Conservation (phyloP, 2,329 filamentous ascomycete genomes). For the Moelleriella libera region DNA sequence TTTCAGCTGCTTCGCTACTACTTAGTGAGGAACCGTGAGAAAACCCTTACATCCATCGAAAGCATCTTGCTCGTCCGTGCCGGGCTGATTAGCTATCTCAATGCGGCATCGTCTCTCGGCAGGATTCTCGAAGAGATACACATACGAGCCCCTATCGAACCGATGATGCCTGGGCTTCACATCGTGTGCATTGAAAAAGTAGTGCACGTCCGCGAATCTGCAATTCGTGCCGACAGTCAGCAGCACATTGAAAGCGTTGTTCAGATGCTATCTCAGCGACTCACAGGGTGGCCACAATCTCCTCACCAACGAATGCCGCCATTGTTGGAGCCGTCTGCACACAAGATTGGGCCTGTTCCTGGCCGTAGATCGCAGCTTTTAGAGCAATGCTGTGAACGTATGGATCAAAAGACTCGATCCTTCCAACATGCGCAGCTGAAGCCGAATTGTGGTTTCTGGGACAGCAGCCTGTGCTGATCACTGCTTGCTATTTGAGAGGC, state of each 20-base stretch:
- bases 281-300: conserved; percentile 36
- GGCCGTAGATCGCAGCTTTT: background rate
- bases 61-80: conserved; percentile 64
- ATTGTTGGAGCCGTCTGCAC: conserved; percentile 14
- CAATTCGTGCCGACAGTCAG: background rate
- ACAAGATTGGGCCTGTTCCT: background rate
- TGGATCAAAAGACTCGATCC: too few species aligned
- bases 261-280: conserved; percentile 8
- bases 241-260: background rate
- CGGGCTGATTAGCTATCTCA: conserved; percentile 63
- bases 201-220: conserved; percentile 68
- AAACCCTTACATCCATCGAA: conserved; percentile 56
- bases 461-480: too few species aligned
- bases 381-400: too few species aligned
- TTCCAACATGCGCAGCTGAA: background rate
- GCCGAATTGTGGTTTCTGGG: too few species aligned
- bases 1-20: too few species aligned
- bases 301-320: conserved; percentile 32
- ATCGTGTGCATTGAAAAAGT: conserved; percentile 58
- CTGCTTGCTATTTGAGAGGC: too few species aligned
- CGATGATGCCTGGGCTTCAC: conserved; percentile 61
- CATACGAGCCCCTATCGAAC: conserved; percentile 67
- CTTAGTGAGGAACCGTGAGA: background rate
- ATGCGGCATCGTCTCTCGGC: conserved; percentile 52
- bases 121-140: conserved; percentile 67